Evolutionary conservation across 805 yeast species (phyloP).

Genomic region (Cyberlindnera galapagoensis): DNA sequence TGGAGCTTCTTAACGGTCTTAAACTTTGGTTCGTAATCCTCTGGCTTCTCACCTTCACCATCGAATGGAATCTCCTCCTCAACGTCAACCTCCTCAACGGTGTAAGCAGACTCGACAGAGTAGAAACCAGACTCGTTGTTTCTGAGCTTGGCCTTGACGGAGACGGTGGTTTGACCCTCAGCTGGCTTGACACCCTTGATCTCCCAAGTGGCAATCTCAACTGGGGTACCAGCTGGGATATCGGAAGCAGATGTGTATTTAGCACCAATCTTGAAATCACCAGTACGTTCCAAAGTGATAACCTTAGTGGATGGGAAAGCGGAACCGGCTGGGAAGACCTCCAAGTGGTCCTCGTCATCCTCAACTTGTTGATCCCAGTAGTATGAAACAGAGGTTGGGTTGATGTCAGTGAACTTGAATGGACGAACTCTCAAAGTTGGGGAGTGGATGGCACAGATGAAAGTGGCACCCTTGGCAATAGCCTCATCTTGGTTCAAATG

Average conservation of each 20-base stretch:
- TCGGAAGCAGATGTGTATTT: conserved; percentile 69
- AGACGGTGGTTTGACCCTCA: conserved; percentile 70
- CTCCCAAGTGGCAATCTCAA: conserved; percentile 76
- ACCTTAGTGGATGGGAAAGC: conserved; percentile 92
- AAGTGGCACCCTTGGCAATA: conserved; percentile 98
- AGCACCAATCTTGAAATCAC: conserved; percentile 83
- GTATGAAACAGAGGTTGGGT: conserved; percentile 89
- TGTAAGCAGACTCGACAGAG: conserved; percentile 89
- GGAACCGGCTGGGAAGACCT: conserved; percentile 95
- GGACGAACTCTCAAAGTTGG: conserved; percentile 98
- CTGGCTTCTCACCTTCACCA: conserved; percentile 66
- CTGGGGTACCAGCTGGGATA: conserved; percentile 62
- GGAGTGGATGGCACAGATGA: conserved; percentile 97
- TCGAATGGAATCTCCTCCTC: conserved; percentile 79
- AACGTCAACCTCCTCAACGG: conserved; percentile 84
- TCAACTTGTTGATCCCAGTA: conserved; percentile 92
- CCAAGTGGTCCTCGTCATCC: conserved; percentile 82
- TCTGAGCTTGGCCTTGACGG: conserved; percentile 90
- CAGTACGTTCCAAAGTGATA: conserved; percentile 87
- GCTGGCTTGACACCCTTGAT: conserved; percentile 77
- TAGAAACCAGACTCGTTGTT: conserved; percentile 95
- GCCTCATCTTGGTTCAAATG: conserved; percentile 99
- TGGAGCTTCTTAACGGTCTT: conserved; percentile 88
- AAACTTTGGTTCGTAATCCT: conserved; percentile 80
- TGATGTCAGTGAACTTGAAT: conserved; percentile 94